These are phyloP conservation scores for Monilinia aucupariae DNA, from an alignment of 2,329 filamentous ascomycete species.

Conservation along the genomic window DNA sequence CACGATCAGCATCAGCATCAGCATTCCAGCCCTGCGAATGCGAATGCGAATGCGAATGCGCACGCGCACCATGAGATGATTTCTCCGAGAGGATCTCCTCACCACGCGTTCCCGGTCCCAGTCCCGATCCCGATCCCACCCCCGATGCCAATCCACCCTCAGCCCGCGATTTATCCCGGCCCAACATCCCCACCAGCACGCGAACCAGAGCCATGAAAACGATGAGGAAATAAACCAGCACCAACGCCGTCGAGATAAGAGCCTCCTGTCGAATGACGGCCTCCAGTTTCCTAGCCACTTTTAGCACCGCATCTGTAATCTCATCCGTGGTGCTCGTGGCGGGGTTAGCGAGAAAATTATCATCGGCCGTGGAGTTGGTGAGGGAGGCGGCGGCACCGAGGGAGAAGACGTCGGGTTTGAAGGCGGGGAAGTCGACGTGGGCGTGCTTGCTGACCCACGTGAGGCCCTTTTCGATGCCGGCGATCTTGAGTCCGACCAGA, in stretches of 20 bases:
- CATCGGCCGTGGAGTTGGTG: conserved; percentile 52
- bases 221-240: conserved; percentile 73
- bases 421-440: conserved; percentile 70
- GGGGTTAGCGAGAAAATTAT: conserved; percentile 72
- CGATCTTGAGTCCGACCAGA: conserved; percentile 81
- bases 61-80: not conserved
- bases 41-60: too few relatives aligned
- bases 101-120: too few relatives aligned
- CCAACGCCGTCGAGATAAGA: conserved; percentile 68
- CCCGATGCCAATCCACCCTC: conserved; percentile 53
- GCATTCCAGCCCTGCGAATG: too few relatives aligned
- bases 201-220: conserved; percentile 68
- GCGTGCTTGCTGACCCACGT: conserved; percentile 91
- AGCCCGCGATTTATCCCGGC: conserved; percentile 53
- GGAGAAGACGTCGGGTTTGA: conserved; percentile 78
- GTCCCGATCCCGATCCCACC: conserved; percentile 17
- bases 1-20: not conserved
- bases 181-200: conserved; percentile 55
- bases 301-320: conserved; percentile 68
- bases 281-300: conserved; percentile 62
- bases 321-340: conserved; percentile 71
- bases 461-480: conserved; percentile 77
- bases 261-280: conserved; percentile 68
- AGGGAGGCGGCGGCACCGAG: conserved; percentile 63
- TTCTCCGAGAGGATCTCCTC: not conserved